Evolutionary conservation across 2,329 filamentous ascomycete species (phyloP).

Genomic region (Zopfia rhizophila): DNA sequence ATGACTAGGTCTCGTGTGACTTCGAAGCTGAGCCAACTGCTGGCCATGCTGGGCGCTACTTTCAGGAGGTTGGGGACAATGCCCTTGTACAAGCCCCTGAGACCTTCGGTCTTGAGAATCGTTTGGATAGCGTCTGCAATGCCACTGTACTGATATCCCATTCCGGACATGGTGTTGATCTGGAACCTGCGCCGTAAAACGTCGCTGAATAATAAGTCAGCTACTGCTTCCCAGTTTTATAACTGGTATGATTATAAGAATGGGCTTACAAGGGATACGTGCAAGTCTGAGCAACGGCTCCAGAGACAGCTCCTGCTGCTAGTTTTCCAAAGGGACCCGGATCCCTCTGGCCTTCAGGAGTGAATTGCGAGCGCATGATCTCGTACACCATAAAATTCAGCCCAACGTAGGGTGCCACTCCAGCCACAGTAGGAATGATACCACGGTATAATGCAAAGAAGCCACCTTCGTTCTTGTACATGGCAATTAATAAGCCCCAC

Average conservation of each 20-base stretch:
- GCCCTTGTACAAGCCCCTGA: conserved; percentile 91
- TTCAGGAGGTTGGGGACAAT: conserved; percentile 96
- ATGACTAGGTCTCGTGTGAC: conserved; percentile 88
- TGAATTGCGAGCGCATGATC: conserved; percentile 83
- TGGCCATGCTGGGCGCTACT: conserved; percentile 98
- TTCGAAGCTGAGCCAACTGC: conserved; percentile 98
- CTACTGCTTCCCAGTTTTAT: conserved; percentile 5
- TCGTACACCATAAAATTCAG: conserved; percentile 99
- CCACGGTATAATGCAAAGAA: conserved; percentile 88
- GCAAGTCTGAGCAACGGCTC: conserved; percentile 94
- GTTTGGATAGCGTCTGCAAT: conserved; percentile 83
- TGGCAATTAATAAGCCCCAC: conserved; percentile 82
- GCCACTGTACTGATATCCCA: conserved; percentile 94
- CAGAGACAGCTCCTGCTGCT: conserved; percentile 90
- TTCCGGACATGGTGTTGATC: conserved; percentile 98
- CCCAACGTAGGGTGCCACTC: conserved; percentile 95
- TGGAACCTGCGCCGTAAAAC: conserved; percentile 94
- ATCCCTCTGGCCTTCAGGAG: conserved; percentile 86
- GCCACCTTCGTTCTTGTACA: conserved; percentile 94
- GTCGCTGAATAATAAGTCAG: conserved; percentile 72
- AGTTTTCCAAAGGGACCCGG: conserved; percentile 84
- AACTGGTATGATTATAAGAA: neutral
- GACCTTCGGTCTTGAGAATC: conserved; percentile 85
- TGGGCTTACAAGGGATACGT: conserved; percentile 94
- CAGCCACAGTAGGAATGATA: conserved; percentile 91